Percentiles rank a stretch among this genome's conserved stretches.
Evolutionary conservation across 139 green algal species (phyloP).

Genomic region (Zygnema circumcarinatum): DNA sequence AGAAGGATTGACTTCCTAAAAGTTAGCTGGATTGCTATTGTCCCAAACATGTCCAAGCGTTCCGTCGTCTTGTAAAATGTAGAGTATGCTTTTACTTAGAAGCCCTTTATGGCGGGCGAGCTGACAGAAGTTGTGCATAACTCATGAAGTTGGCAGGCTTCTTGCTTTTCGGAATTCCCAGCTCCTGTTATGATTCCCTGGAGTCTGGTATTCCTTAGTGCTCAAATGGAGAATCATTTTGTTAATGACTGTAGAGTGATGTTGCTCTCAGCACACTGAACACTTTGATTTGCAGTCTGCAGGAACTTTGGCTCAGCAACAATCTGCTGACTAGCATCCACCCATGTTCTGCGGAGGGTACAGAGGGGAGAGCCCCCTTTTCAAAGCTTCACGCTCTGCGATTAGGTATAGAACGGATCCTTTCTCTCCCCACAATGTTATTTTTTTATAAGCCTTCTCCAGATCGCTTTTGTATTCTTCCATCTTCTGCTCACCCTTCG

Average conservation of each 20-base stretch:
- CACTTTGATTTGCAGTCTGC: slow-evolving; percentile 5
- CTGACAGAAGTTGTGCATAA: neutral
- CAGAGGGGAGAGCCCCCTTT: neutral
- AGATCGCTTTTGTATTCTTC: slow-evolving; percentile 4
- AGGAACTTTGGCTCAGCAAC: slow-evolving; percentile 7
- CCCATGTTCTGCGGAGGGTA: neutral
- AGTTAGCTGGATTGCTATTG: too few species aligned
- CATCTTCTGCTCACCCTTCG: neutral
- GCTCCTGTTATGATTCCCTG: too few species aligned
- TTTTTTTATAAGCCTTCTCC: neutral
- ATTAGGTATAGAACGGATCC: neutral
- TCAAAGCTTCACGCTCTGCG: neutral
- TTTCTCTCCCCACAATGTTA: slow-evolving; percentile 4
- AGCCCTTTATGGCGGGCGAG: neutral
- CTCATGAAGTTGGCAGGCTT: neutral
- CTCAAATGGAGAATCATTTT: neutral
- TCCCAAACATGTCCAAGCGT: too few species aligned
- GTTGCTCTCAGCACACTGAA: neutral
- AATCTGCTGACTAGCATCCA: neutral
- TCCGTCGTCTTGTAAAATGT: too few species aligned
- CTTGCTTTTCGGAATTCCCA: neutral
- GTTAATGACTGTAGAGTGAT: neutral
- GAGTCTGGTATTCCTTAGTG: too few species aligned
- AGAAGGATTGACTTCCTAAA: too few species aligned
- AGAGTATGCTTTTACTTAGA: too few species aligned